Conservation (phyloP, 352 stramenopile species). For the Phytophthora citrophthora region DNA sequence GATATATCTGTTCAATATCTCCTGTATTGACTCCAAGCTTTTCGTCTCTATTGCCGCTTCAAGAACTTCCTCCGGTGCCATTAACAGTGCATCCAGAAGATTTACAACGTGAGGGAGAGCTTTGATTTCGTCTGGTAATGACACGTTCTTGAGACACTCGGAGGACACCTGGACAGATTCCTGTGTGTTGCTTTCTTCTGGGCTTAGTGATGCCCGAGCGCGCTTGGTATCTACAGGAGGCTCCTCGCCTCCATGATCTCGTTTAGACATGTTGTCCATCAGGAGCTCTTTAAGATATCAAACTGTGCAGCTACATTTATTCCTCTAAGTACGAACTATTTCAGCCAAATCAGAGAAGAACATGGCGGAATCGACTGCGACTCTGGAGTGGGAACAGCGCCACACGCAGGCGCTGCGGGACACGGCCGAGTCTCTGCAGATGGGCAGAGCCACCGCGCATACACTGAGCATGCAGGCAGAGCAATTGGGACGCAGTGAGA, state of each 20-base stretch:
- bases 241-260: no score
- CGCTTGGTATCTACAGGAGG: background rate
- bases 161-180: background rate
- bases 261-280: no score
- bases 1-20: background rate
- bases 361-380: slow-evolving; percentile 3
- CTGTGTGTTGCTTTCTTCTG: background rate
- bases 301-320: no score
- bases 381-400: slow-evolving; percentile 38
- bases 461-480: slow-evolving; percentile 72
- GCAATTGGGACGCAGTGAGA: slow-evolving; percentile 64
- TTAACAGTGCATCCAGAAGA: background rate
- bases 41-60: background rate
- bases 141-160: background rate
- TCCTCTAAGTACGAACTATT: no score
- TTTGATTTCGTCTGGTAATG: background rate
- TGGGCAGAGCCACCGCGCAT: slow-evolving; percentile 65
- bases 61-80: background rate
- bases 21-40: background rate
- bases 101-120: slow-evolving; percentile 3
- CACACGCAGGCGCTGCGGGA: slow-evolving; percentile 59
- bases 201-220: background rate
- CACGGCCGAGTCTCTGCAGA: slow-evolving; percentile 55
- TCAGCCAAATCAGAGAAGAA: background rate
- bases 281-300: no score